These are phyloP conservation scores for Corchorus olitorius DNA, from an alignment of 345 rosid species.

Conservation along the genomic window DNA sequence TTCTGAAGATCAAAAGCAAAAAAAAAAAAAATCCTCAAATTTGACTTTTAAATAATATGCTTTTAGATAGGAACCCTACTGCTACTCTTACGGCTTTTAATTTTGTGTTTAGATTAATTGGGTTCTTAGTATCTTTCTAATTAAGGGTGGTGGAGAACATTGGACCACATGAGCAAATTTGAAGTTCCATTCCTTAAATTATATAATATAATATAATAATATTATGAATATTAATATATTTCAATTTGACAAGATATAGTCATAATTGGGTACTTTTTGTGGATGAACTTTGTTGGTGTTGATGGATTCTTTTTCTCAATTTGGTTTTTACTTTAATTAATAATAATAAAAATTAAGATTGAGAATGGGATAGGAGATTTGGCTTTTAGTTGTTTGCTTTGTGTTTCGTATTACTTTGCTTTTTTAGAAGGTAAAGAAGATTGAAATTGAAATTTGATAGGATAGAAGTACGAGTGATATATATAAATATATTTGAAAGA, in stretches of 20 bases:
- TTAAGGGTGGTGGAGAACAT: conserved; percentile 17
- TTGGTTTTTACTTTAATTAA: not conserved
- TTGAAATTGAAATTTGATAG: not conserved
- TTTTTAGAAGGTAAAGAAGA: conserved; percentile 1
- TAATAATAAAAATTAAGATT: not conserved
- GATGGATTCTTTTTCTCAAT: conserved; percentile 15
- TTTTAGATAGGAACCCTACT: not conserved
- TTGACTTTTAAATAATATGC: conserved; percentile 16
- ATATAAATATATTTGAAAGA: not conserved
- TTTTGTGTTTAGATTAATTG: conserved; percentile 8
- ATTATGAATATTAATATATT: too few species aligned
- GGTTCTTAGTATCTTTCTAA: conserved; percentile 21
- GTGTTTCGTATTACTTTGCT: not conserved
- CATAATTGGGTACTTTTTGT: conserved; percentile 24
- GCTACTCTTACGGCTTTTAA: not conserved
- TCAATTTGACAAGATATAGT: not conserved
- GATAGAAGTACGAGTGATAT: not conserved
- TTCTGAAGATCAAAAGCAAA: not conserved
- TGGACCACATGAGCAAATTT: conserved; percentile 9
- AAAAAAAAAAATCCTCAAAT: not conserved
- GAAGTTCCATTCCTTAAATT: not conserved
- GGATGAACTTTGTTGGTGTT: conserved; percentile 25
- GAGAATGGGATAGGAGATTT: conserved; percentile 39
- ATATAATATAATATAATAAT: too few species aligned
- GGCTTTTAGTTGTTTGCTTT: conserved; percentile 36